Evolutionary conservation across 805 yeast genomes (phyloP), one percentile per base, ranked within the genome.

Genomic region (Yamadazyma olivae): DNA sequence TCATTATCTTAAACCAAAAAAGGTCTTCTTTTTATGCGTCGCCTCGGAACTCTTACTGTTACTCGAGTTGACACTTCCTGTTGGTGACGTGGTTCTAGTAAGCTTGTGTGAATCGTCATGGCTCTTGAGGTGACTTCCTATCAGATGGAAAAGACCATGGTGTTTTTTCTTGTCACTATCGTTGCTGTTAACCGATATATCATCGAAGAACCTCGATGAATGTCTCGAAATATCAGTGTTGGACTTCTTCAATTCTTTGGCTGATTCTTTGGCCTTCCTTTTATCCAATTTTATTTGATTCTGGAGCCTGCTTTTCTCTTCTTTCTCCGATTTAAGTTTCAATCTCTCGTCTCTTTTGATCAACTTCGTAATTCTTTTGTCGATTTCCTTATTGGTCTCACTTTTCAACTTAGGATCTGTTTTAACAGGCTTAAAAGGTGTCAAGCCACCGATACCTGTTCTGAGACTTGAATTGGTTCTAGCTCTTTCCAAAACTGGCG

Each of bases 321-420:
- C 36, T 23, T 19, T 16, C 23, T 39, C 37, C 14, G 26, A 17
- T 22, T 36, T 35, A 3, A 20, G 32, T 14, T 38, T 39, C 15
- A 33, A 6, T 17, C 55, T 57, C 34, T 57, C 67, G 17, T 62
- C 68, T 22, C 52, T 50, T 38, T 55, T 60, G 24, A 60, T 53
- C 38, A 55, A 32, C 32, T 57, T 60, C n/a, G 61, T 50, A 16
- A 62, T 57, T 22, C 57, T 44, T 42, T 50, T 57, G 42, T 64
- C 69, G 8, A 61, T 32, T 25, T 61, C 64, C 27, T 50, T 48
- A 43, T 54, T 59, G 26, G 40, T 38, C 10, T 44, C 43, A 17
- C 24, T 26, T n/a, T 32, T 30, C 10, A 40, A 40, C 20, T 48
- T 46, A 4, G 52, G 38, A 9, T 53, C 59, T 5, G 49, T 37